A percentile compares a stretch with the other conserved stretches of the same genome.
Evolutionary conservation across 2,329 filamentous ascomycete genomes (phyloP).

Genomic region (Ophiostoma australiae): DNA sequence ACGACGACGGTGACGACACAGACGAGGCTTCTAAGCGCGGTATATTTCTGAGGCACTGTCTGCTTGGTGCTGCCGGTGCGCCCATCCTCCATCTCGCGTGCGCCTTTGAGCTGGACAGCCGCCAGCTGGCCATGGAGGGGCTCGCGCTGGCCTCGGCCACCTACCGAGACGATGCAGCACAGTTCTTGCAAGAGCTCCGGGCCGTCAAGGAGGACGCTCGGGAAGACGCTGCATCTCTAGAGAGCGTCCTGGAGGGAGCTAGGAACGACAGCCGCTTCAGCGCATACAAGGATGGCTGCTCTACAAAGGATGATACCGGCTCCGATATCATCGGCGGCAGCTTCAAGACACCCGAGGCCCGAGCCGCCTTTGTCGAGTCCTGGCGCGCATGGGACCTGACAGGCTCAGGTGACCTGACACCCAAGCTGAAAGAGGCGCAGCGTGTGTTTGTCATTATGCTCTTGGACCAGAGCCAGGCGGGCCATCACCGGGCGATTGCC

Average conservation of each 20-base stretch:
- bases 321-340: conserved; percentile 55
- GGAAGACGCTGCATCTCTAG: conserved; percentile 45
- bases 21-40: background rate
- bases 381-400: conserved; percentile 72
- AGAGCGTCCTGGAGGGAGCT: conserved; percentile 68
- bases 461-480: conserved; percentile 36
- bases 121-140: conserved; percentile 84
- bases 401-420: conserved; percentile 54
- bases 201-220: conserved; percentile 35
- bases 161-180: conserved; percentile 41
- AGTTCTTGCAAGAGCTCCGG: background rate
- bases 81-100: conserved; percentile 95
- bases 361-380: conserved; percentile 71
- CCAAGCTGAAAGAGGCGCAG: conserved; percentile 69
- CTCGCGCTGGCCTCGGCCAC: conserved; percentile 61
- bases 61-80: conserved; percentile 57
- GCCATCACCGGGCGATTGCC: conserved; percentile 71
- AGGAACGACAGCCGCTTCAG: conserved; percentile 65
- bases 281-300: conserved; percentile 36
- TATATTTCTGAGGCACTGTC: conserved; percentile 42
- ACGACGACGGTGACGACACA: background rate
- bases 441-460: conserved; percentile 46
- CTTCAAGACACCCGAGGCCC: conserved; percentile 39
- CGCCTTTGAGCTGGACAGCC: conserved; percentile 80
- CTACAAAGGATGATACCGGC: conserved; percentile 41